Percentiles rank a stretch among this genome's conserved stretches.
phyloP scores from a whole-genome alignment of 2,329 filamentous ascomycete genomes.

The Exophiala mesophila region DNA sequence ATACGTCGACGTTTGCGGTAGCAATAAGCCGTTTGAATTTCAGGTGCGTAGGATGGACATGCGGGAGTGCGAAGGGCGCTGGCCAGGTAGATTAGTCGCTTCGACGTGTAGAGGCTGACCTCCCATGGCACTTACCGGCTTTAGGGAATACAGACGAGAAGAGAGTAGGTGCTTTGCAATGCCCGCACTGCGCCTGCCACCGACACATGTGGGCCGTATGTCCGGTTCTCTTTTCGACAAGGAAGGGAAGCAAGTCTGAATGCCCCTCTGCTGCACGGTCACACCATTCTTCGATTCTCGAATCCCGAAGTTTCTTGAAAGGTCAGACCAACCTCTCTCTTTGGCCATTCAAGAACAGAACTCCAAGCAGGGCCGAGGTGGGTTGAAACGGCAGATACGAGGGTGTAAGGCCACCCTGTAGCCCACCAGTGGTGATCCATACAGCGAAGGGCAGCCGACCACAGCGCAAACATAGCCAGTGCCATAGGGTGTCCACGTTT shows the following conservation, averaged over 20 bases:
- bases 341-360: slow-evolving; percentile 22
- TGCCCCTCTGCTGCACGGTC: too few species aligned
- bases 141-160: too few species aligned
- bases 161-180: too few species aligned
- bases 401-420: slow-evolving; percentile 25
- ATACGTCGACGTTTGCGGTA: background rate
- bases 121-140: too few species aligned
- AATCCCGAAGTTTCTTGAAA: slow-evolving; percentile 14
- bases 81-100: too few species aligned
- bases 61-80: too few species aligned
- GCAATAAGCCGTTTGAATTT: background rate
- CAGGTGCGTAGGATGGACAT: background rate
- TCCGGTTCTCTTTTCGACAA: too few species aligned
- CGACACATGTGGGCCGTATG: too few species aligned
- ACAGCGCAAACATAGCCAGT: slow-evolving; percentile 24
- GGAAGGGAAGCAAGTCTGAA: too few species aligned
- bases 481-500: slow-evolving; percentile 22
- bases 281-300: slow-evolving; percentile 10
- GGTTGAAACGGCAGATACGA: slow-evolving; percentile 23
- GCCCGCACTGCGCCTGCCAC: too few species aligned
- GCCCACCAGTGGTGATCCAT: slow-evolving; percentile 29
- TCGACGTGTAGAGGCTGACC: too few species aligned
- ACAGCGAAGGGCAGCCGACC: slow-evolving; percentile 24
- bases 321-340: slow-evolving; percentile 21
- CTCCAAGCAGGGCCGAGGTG: slow-evolving; percentile 23